These are phyloP conservation scores for Amphichorda felina DNA, from an alignment of 2,329 filamentous ascomycete genomes.

Conservation along the genomic window DNA sequence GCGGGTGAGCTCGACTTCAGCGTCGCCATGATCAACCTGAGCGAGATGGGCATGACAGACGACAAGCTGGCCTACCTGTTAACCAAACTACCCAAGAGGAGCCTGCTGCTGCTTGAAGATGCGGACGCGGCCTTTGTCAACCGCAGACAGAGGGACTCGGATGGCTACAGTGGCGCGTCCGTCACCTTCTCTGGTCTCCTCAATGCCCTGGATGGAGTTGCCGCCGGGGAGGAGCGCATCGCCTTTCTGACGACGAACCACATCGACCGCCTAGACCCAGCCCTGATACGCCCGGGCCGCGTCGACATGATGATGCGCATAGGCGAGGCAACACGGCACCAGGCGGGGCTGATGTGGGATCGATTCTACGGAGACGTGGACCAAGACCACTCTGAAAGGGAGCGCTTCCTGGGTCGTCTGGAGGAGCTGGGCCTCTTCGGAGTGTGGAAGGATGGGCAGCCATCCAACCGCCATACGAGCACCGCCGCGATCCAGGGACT, in stretches of 20 bases:
- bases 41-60: conserved; percentile 80
- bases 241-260: conserved; percentile 94
- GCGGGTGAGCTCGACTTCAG: conserved; percentile 88
- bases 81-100: conserved; percentile 73
- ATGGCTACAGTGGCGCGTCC: conserved; percentile 77
- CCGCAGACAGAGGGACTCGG: conserved; percentile 60
- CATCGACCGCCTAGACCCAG: conserved; percentile 78
- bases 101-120: conserved; percentile 76
- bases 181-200: conserved; percentile 91
- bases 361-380: conserved; percentile 87
- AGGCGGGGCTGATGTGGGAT: conserved; percentile 83
- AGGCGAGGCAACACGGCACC: conserved; percentile 75
- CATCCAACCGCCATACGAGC: conserved; percentile 50
- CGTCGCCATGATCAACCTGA: conserved; percentile 85
- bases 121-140: conserved; percentile 86
- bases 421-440: conserved; percentile 60
- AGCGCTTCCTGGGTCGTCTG: conserved; percentile 60
- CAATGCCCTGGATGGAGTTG: conserved; percentile 81
- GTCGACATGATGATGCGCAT: conserved; percentile 90
- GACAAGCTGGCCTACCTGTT: conserved; percentile 79
- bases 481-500: conserved; percentile 88
- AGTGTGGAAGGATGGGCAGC: conserved; percentile 33
- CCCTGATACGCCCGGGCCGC: conserved; percentile 78
- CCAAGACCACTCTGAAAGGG: conserved; percentile 44
- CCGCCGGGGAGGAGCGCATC: conserved; percentile 86